Percentiles rank a stretch among this genome's conserved stretches.
Evolutionary conservation across 2,329 filamentous ascomycete genomes (phyloP).

Genomic region (Talaromyces sp.): DNA sequence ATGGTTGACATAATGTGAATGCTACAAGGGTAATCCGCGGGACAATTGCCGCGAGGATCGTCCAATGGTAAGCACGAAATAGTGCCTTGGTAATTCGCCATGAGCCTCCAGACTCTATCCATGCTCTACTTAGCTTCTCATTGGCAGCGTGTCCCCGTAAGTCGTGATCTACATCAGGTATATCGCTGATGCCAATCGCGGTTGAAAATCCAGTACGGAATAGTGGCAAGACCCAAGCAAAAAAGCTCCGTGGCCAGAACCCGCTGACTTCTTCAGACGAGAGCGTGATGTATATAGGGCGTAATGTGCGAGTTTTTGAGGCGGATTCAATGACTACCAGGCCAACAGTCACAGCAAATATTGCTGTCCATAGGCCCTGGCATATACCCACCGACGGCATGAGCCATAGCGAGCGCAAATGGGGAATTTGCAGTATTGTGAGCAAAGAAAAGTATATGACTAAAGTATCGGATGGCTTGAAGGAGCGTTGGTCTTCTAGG

Average conservation of each 20-base stretch:
- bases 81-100: not conserved
- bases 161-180: conserved; percentile 26
- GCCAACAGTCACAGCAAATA: conserved; percentile 38
- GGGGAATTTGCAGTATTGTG: conserved; percentile 38
- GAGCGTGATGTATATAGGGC: conserved; percentile 24
- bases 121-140: not conserved
- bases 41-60: conserved; percentile 1
- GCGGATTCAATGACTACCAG: conserved; percentile 41
- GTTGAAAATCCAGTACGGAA: conserved; percentile 45
- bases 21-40: conserved; percentile 33
- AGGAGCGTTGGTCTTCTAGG: conserved; percentile 27
- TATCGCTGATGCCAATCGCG: conserved; percentile 38
- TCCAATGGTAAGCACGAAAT: conserved; percentile 3
- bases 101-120: not conserved
- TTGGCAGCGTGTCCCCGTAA: not conserved
- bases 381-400: conserved; percentile 17
- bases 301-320: conserved; percentile 38
- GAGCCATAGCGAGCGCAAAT: conserved; percentile 39
- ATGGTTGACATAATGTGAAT: conserved; percentile 37
- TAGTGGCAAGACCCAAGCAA: conserved; percentile 49
- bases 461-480: conserved; percentile 28
- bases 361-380: conserved; percentile 25
- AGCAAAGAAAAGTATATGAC: conserved; percentile 41
- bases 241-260: conserved; percentile 42
- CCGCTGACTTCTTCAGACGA: conserved; percentile 44